phyloP scores from a whole-genome alignment of 441 rosid genomes.

The Aleurites moluccanus region DNA sequence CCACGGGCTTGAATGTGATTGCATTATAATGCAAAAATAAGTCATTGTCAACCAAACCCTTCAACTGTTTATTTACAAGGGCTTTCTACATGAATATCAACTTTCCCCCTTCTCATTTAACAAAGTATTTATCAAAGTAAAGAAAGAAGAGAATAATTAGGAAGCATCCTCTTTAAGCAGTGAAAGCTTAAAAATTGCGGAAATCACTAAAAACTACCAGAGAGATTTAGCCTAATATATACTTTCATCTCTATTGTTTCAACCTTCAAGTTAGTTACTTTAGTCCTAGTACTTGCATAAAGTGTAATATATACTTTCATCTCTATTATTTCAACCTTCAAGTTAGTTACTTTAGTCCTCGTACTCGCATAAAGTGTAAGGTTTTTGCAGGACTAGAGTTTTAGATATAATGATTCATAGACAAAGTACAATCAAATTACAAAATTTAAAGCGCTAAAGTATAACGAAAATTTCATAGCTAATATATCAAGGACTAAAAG shows the following conservation, averaged over 20 bases:
- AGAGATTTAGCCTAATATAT: neutral
- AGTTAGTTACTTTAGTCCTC: neutral
- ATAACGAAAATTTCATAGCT: neutral
- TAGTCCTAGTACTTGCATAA: too few relatives aligned
- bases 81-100: neutral
- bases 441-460: neutral
- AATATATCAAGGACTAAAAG: neutral
- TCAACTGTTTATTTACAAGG: neutral
- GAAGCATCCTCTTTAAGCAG: conserved; percentile 4
- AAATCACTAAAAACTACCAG: too few relatives aligned
- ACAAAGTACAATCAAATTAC: neutral
- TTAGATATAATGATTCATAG: too few relatives aligned
- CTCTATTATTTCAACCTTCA: neutral
- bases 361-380: too few relatives aligned
- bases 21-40: too few relatives aligned
- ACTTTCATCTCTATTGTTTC: too few relatives aligned
- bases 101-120: too few relatives aligned
- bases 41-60: too few relatives aligned
- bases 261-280: too few relatives aligned
- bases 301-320: too few relatives aligned
- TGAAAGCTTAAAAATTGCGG: too few relatives aligned
- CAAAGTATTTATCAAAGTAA: too few relatives aligned
- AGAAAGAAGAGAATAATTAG: neutral
- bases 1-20: neutral
- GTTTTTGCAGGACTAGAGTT: neutral